These are phyloP conservation scores for Yamadazyma spencermartinsiae DNA, from an alignment of 1,139 yeast genomes.

Conservation along the genomic window DNA sequence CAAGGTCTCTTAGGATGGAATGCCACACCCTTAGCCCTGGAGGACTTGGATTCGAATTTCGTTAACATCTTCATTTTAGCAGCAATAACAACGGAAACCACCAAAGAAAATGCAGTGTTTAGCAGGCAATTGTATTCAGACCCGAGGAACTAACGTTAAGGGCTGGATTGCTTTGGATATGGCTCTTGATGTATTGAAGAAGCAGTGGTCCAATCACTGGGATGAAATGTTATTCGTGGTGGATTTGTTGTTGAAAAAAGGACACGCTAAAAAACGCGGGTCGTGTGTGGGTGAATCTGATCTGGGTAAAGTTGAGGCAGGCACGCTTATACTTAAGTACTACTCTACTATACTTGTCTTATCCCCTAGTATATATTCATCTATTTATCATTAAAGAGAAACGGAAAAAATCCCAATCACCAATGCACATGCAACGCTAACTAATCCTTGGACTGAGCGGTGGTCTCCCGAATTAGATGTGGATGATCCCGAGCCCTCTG, in stretches of 20 bases:
- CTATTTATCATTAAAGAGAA: not conserved
- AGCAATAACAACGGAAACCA: too few relatives aligned
- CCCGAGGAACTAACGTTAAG: too few relatives aligned
- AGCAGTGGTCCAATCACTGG: too few relatives aligned
- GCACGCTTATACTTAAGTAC: too few relatives aligned
- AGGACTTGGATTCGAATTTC: constrained; percentile 97
- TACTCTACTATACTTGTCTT: too few relatives aligned
- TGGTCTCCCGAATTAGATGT: constrained; percentile 2
- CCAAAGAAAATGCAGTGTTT: too few relatives aligned
- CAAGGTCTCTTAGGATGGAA: constrained; percentile 97
- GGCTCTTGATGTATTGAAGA: too few relatives aligned
- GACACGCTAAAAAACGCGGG: not conserved
- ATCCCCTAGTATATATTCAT: not conserved
- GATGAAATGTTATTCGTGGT: too few relatives aligned
- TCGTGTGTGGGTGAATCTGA: not conserved
- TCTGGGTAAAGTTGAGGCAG: too few relatives aligned
- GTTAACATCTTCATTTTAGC: constrained; percentile 91
- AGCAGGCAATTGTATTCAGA: too few relatives aligned
- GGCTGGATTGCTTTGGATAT: too few relatives aligned
- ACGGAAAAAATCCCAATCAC: constrained; percentile 2
- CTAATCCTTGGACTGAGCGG: not conserved
- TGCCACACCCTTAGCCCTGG: constrained; percentile 98
- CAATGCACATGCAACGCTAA: not conserved
- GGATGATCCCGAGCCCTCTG: not conserved
- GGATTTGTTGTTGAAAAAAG: not conserved